Conservation (phyloP, 169 alveolate species). For the Plasmodium inui region DNA sequence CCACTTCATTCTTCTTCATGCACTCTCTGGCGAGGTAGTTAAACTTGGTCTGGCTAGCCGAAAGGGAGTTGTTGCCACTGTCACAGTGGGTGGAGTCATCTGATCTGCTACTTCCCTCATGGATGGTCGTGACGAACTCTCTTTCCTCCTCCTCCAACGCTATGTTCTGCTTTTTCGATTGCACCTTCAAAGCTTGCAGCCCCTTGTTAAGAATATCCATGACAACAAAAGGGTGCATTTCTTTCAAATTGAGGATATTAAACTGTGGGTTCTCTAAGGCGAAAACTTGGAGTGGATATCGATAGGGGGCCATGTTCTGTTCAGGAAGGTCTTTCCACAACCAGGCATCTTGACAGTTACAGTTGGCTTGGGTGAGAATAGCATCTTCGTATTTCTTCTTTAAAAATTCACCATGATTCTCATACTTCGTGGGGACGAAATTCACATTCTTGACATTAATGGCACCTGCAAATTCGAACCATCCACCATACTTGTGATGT, state of each 20-base stretch:
- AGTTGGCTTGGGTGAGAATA: conserved; percentile 47
- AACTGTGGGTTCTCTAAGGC: conserved; percentile 48
- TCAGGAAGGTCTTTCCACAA: conserved; percentile 70
- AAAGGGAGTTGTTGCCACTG: neutral
- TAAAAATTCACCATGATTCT: conserved; percentile 23
- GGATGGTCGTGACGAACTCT: neutral
- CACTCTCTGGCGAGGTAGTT: neutral
- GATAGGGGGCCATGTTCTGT: conserved; percentile 12
- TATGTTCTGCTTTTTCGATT: neutral
- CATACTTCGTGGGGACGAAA: conserved; percentile 4
- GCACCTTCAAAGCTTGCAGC: conserved; percentile 1
- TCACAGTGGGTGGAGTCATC: no score
- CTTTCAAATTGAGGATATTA: conserved; percentile 21
- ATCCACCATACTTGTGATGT: conserved; percentile 69
- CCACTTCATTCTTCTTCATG: neutral
- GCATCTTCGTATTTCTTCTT: conserved; percentile 33
- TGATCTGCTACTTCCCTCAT: neutral
- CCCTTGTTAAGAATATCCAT: conserved; percentile 49
- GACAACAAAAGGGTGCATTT: conserved; percentile 38
- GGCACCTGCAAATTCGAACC: conserved; percentile 73
- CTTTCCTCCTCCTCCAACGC: neutral
- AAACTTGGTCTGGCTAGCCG: neutral
- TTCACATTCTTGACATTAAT: conserved; percentile 32
- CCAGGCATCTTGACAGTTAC: conserved; percentile 20
- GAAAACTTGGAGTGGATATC: conserved; percentile 46